Percentiles rank a stretch among this genome's conserved stretches.
Evolutionary conservation across 177 flowering plant species (phyloP).

Genomic region (Viscum album): DNA sequence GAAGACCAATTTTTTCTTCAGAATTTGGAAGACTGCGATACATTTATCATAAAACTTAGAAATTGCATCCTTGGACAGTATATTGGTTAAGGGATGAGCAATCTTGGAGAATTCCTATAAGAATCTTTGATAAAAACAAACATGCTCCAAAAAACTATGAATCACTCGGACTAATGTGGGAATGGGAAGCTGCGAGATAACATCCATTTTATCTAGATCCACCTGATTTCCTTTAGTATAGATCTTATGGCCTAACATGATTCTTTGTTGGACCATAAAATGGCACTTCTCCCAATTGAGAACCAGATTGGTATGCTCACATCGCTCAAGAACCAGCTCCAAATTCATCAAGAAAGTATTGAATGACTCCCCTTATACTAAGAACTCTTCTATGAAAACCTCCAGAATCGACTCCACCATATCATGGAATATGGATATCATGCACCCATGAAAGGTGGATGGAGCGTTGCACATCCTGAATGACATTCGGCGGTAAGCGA

Average conservation of each 20-base stretch:
- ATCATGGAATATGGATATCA: neutral
- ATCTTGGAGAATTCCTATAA: neutral
- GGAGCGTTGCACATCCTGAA: neutral
- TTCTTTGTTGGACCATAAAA: neutral
- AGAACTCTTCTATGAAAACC: neutral
- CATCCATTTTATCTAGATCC: neutral
- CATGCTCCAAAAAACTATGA: neutral
- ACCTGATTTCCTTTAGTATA: neutral
- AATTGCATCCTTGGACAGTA: neutral
- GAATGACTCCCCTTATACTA: neutral
- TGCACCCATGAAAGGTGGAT: neutral
- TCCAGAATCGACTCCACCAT: neutral
- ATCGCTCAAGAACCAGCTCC: neutral
- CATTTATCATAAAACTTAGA: neutral
- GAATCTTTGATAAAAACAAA: neutral
- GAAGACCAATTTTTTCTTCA: neutral
- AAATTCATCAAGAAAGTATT: neutral
- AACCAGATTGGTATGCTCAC: neutral
- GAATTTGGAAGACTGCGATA: neutral
- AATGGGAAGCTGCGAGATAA: neutral
- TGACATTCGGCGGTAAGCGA: neutral
- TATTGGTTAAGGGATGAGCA: neutral
- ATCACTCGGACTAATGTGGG: neutral
- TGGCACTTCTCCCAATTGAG: slow-evolving; percentile 2
- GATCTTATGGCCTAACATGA: neutral